phyloP scores from a whole-genome alignment of 768 basidiomycete species.

The Boletus rufocinnamomeus region DNA sequence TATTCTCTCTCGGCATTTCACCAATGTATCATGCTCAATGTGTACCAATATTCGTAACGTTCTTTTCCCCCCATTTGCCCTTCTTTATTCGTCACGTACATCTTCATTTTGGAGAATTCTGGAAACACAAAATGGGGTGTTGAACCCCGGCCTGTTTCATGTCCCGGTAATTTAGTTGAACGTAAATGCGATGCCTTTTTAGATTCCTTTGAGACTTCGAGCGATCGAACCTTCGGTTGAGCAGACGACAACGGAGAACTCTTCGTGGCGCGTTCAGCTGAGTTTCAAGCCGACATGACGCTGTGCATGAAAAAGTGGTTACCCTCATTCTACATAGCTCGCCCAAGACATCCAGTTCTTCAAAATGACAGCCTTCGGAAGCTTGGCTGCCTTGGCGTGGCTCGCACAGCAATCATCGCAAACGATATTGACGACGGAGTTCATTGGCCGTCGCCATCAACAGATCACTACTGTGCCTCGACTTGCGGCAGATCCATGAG shows the following conservation, averaged over 20 bases:
- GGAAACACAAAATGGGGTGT: constrained; percentile 29
- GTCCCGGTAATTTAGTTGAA: constrained; percentile 5
- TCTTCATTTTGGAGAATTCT: constrained; percentile 5
- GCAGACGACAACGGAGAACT: not conserved
- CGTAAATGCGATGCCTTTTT: constrained; percentile 8
- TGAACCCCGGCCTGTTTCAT: constrained; percentile 13
- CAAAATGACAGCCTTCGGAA: not conserved
- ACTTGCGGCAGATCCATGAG: not conserved
- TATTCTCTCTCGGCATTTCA: constrained; percentile 8
- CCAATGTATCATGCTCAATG: constrained; percentile 23
- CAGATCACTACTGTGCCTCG: not conserved
- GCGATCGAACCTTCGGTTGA: not conserved
- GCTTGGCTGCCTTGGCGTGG: not conserved
- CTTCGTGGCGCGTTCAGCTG: not conserved
- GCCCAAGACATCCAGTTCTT: not conserved
- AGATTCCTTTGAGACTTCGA: not conserved
- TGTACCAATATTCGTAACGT: constrained; percentile 28
- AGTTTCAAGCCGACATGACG: not conserved
- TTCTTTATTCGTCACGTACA: constrained; percentile 6
- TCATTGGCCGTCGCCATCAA: not conserved
- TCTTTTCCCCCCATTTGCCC: not conserved
- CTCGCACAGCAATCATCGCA: not conserved
- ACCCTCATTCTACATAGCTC: not conserved
- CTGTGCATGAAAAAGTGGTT: not conserved
- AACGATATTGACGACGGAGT: not conserved